Base-by-base conservation (phyloP, 2,329 filamentous ascomycete genomes). In the Xylariales sp. region DNA sequence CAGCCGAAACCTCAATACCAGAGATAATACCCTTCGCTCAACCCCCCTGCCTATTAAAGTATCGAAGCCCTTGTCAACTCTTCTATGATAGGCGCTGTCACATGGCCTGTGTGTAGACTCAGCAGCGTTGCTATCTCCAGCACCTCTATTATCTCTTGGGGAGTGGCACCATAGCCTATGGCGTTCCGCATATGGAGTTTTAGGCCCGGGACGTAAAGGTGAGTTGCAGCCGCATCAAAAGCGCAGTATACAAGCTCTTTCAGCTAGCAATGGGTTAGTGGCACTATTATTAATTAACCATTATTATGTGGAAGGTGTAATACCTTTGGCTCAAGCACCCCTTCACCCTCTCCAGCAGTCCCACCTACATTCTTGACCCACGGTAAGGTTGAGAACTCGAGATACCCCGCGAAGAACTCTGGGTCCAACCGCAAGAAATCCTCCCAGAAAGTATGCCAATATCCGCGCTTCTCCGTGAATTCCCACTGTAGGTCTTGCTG, bases 181-280 rank as follows among this genome's bases (percentile, higher is more conserved):
- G 82, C 83, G 69, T 85, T 85, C 63, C 78, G 79, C 78, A 84
- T 84, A 70, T 85, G 83, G 32, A 84, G 68, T 66, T 84, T 85
- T 52, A 84, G 70, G 0, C 83, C 83, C 0, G 81, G 81, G 5
- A 78, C 75, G 61, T 84, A 85, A 23, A 85, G 76, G 72, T 85
- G 83, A 14, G 83, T 85, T 6, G 81, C 77, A 16, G 83, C 82
- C 28, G 75, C 74, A 72, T 85, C 83, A 65, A 85, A 83, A 1
- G 83, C 83, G 65, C 82, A 84, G 68, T 83, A 84, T 6, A 85
- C 77, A 23, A 85, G 71, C 70, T 85, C 83, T 72, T 83, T 84
- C 57, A 77, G 72, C 76, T 78, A 57, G 4, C 3, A 0, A 16
- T 5, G 14, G 18, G 53, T 68, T 43, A 62, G 62, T 34, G 2